Conservation (phyloP, 1,284 basidiomycete genomes). For the Coriolopsis trogii region DNA sequence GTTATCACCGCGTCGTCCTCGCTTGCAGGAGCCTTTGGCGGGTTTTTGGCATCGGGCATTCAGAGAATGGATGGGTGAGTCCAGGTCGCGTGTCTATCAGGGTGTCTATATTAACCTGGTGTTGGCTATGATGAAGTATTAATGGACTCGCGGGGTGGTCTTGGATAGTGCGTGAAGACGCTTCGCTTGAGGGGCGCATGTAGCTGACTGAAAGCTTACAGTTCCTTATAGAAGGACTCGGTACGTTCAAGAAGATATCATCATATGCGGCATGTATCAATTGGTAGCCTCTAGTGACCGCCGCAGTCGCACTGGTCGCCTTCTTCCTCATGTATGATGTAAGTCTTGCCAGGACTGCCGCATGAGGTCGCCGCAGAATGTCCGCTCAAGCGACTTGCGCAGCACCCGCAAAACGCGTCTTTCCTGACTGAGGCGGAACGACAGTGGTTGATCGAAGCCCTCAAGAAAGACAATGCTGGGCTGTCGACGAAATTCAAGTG, state of each 20-base stretch:
- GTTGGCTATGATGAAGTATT: too few relatives aligned
- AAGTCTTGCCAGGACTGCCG: neutral
- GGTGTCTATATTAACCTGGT: too few relatives aligned
- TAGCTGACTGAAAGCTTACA: too few relatives aligned
- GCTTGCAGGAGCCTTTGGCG: constrained; percentile 45
- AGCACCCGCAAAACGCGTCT: constrained; percentile 37
- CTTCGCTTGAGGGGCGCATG: too few relatives aligned
- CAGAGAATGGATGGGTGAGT: neutral
- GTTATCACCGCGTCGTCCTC: constrained; percentile 60
- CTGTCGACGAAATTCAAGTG: constrained; percentile 24
- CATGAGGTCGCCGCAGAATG: neutral
- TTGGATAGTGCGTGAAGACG: too few relatives aligned
- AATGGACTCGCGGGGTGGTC: too few relatives aligned
- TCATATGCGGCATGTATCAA: neutral
- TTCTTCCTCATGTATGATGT: constrained; percentile 40
- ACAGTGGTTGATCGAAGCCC: constrained; percentile 35
- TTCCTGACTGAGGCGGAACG: constrained; percentile 11
- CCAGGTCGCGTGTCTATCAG: too few relatives aligned
- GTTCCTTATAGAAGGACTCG: too few relatives aligned
- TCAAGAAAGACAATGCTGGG: constrained; percentile 27
- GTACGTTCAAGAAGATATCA: neutral
- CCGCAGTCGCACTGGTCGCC: constrained; percentile 36
- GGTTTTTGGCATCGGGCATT: constrained; percentile 48
- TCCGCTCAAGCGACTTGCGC: neutral
- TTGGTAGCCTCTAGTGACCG: constrained; percentile 5